Percentiles rank a stretch among this genome's conserved stretches.
phyloP scores from a whole-genome alignment of 228 moss, liverwort and hornwort genomes.

The Sphagnum fallax region DNA sequence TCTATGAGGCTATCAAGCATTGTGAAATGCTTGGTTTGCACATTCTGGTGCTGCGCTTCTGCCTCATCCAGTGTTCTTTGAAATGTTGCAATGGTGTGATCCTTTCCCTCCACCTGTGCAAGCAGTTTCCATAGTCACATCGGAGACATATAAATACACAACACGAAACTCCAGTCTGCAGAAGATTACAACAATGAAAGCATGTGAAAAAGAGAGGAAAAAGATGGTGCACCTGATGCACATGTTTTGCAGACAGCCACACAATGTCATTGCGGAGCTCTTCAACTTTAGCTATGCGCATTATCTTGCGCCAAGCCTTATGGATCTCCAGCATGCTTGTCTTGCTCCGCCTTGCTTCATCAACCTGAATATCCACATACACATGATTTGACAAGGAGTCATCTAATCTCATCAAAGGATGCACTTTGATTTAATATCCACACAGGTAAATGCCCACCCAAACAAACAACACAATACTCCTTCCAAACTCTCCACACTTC shows the following conservation, averaged over 20 bases:
- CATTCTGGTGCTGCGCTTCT: constrained; percentile 50
- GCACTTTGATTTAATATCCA: background rate
- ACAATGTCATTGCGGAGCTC: constrained; percentile 43
- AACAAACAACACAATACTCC: background rate
- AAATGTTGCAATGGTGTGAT: constrained; percentile 32
- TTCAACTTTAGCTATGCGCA: constrained; percentile 44
- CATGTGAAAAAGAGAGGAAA: background rate
- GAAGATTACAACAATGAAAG: background rate
- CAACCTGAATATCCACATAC: constrained; percentile 19
- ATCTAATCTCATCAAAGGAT: background rate
- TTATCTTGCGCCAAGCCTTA: constrained; percentile 57
- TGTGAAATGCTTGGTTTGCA: constrained; percentile 60
- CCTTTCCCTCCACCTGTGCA: constrained; percentile 42
- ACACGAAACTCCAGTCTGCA: background rate
- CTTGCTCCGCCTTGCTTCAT: constrained; percentile 49
- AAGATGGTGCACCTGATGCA: constrained; percentile 29
- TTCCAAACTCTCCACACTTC: background rate
- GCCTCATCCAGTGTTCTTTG: constrained; percentile 36
- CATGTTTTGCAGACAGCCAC: constrained; percentile 55
- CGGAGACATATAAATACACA: background rate
- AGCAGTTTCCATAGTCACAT: background rate
- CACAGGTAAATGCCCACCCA: no score
- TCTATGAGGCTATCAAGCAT: constrained; percentile 61
- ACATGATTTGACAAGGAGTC: background rate
- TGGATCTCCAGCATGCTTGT: constrained; percentile 72